Conservation (phyloP, 306 rosid genomes). For the Vigna reflexopilosa region DNA sequence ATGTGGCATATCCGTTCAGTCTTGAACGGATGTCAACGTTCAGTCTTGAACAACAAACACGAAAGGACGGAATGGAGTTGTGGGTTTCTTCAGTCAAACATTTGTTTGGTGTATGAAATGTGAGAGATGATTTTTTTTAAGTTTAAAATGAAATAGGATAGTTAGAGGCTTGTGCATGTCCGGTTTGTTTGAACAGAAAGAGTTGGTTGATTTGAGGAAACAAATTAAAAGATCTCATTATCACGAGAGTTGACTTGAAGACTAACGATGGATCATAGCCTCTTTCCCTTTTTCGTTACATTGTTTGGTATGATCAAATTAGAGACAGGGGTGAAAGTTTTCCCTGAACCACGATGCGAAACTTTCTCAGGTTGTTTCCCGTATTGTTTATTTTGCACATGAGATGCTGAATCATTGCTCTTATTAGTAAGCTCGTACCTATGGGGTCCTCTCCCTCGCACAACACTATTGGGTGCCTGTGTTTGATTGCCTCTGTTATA, state of each 20-base stretch:
- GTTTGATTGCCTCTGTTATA: constrained; percentile 60
- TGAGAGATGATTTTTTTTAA: not conserved
- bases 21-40: too few species aligned
- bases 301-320: constrained; percentile 18
- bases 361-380: constrained; percentile 68
- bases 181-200: too few species aligned
- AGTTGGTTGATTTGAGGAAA: not conserved
- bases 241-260: constrained; percentile 14
- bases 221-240: too few species aligned
- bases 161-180: not conserved
- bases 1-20: too few species aligned
- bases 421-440: constrained; percentile 67
- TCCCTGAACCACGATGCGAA: constrained; percentile 60
- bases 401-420: constrained; percentile 54
- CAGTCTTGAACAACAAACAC: too few species aligned
- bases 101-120: not conserved
- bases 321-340: constrained; percentile 50
- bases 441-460: constrained; percentile 84
- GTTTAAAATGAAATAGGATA: too few species aligned
- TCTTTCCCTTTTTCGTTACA: too few species aligned
- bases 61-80: too few species aligned
- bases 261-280: too few species aligned
- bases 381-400: constrained; percentile 61
- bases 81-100: not conserved
- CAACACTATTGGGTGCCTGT: constrained; percentile 55